Percentiles rank a stretch among this genome's conserved stretches.
phyloP scores from a whole-genome alignment of 2,329 filamentous ascomycete genomes.

The Aureobasidium uvarum region DNA sequence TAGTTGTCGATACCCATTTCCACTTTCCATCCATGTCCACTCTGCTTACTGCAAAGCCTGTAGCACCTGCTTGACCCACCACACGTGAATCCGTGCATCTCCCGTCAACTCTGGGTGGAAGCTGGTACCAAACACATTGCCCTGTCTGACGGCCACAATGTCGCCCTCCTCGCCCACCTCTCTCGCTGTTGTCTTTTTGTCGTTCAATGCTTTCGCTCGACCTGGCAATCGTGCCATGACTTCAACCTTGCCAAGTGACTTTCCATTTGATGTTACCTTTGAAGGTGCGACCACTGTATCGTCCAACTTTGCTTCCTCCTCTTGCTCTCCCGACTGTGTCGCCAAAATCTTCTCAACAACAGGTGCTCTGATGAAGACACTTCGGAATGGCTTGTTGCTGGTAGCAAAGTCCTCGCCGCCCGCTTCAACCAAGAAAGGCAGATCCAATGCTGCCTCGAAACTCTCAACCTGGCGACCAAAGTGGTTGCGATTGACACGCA shows the following conservation, averaged over 20 bases:
- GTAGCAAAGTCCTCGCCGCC: conserved; percentile 33
- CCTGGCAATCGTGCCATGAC: conserved; percentile 58
- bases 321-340: conserved; percentile 51
- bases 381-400: conserved; percentile 61
- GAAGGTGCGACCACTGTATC: conserved; percentile 60
- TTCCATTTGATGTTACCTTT: conserved; percentile 47
- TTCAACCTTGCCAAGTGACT: conserved; percentile 54
- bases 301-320: conserved; percentile 46
- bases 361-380: conserved; percentile 91
- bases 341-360: conserved; percentile 81
- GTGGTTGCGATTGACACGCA: conserved; percentile 89
- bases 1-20: conserved; percentile 8
- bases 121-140: conserved; percentile 89
- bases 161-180: conserved; percentile 59
- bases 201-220: conserved; percentile 50
- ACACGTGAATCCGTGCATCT: conserved; percentile 83
- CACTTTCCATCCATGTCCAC: not conserved
- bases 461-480: conserved; percentile 93
- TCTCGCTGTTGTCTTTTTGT: conserved; percentile 49
- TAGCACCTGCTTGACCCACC: conserved; percentile 79
- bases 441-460: conserved; percentile 71
- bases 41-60: conserved; percentile 20
- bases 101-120: conserved; percentile 93
- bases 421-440: conserved; percentile 63
- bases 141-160: conserved; percentile 85